Conservation (phyloP, 768 basidiomycete genomes). For the Neoboletus magnificus region DNA sequence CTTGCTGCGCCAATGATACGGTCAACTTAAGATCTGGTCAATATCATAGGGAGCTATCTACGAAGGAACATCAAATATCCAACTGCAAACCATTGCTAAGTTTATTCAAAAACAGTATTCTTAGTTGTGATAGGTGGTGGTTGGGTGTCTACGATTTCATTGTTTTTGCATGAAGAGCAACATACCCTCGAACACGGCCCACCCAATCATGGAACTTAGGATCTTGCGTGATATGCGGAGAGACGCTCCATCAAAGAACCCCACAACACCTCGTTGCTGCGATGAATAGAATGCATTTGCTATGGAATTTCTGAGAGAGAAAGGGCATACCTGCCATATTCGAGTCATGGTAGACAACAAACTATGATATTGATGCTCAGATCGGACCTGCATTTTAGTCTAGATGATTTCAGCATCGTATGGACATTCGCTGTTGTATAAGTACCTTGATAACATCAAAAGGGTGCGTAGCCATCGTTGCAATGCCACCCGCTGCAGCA, state of each 20-base stretch:
- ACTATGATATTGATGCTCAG: slow-evolving; percentile 70
- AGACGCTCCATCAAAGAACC: slow-evolving; percentile 85
- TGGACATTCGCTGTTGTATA: not conserved
- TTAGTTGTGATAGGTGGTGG: slow-evolving; percentile 26
- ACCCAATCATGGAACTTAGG: slow-evolving; percentile 83
- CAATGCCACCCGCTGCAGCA: slow-evolving; percentile 78
- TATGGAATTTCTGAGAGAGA: not conserved
- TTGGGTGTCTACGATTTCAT: slow-evolving; percentile 5
- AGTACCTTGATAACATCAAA: slow-evolving; percentile 93
- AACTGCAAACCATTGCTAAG: slow-evolving; percentile 93
- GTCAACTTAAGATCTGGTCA: slow-evolving; percentile 3
- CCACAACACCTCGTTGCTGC: slow-evolving; percentile 74
- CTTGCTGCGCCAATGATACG: not conserved
- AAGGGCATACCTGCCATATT: slow-evolving; percentile 60
- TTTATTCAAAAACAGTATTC: slow-evolving; percentile 84
- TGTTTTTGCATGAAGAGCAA: slow-evolving; percentile 53
- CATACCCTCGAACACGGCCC: slow-evolving; percentile 86
- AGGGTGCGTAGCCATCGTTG: slow-evolving; percentile 84
- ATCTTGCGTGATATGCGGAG: slow-evolving; percentile 85
- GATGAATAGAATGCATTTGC: not conserved
- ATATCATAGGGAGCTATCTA: slow-evolving; percentile 75
- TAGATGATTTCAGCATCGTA: slow-evolving; percentile 27
- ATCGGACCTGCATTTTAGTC: slow-evolving; percentile 93
- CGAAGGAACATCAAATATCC: slow-evolving; percentile 97
- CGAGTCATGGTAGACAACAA: slow-evolving; percentile 60